phyloP scores from a whole-genome alignment of 768 basidiomycete species.

The Astraeus odoratus region DNA sequence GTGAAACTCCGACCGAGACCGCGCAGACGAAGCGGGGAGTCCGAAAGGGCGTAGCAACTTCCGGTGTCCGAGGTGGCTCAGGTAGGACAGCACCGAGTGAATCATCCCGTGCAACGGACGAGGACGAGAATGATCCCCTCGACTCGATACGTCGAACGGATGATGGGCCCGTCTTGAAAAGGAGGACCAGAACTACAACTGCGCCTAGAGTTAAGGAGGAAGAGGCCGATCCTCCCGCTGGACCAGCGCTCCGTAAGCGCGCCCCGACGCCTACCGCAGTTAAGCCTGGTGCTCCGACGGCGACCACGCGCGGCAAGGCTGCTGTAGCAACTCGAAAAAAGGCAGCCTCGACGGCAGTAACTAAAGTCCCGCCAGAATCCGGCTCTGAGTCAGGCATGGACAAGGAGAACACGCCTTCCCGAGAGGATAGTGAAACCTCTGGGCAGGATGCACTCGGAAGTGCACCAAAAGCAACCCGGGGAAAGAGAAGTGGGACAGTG shows the following conservation, averaged over 20 bases:
- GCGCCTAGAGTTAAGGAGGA: not conserved
- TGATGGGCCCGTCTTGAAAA: not conserved
- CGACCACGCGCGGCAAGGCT: not conserved
- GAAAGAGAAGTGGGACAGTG: not conserved
- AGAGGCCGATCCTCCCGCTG: not conserved
- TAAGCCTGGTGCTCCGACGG: not conserved
- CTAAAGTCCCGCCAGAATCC: not conserved
- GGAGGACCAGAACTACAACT: not conserved
- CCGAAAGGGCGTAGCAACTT: not conserved
- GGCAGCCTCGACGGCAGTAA: not conserved
- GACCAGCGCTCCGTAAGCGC: not conserved
- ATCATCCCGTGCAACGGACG: not conserved
- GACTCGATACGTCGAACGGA: not conserved
- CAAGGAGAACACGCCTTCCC: conserved; percentile 5
- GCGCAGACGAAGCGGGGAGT: not conserved
- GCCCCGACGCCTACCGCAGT: not conserved
- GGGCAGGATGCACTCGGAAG: not conserved
- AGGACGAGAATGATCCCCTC: conserved; percentile 2
- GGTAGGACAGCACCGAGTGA: not conserved
- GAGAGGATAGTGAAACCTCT: not conserved
- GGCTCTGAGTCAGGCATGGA: not conserved
- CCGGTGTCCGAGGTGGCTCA: not conserved
- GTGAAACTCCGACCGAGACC: not conserved
- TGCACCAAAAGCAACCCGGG: not conserved
- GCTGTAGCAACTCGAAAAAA: not conserved